Conservation (phyloP, 2,329 filamentous ascomycete species). For the Neocatenulostroma microsporum region DNA sequence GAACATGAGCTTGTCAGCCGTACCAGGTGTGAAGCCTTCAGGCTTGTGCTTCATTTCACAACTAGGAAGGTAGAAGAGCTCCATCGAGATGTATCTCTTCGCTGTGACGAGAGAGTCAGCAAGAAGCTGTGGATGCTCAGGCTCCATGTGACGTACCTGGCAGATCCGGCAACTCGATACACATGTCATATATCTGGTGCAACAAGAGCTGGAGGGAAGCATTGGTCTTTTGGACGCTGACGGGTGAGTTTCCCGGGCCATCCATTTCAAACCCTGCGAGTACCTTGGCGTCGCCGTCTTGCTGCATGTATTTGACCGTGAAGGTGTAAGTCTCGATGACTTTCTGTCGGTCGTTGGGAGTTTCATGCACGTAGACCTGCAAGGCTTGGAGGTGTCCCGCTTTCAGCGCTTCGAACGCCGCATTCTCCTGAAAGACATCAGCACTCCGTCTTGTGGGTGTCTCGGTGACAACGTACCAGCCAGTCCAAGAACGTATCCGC, state of each 20-base stretch:
- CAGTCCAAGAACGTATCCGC: conserved; percentile 41
- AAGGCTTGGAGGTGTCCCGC: conserved; percentile 37
- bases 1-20: conserved; percentile 29
- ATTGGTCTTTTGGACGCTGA: conserved; percentile 35
- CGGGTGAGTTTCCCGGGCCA: conserved; percentile 23
- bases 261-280: conserved; percentile 22
- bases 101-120: conserved; percentile 16
- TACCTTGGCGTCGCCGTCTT: conserved; percentile 8
- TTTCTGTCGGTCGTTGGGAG: conserved; percentile 25
- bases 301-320: conserved; percentile 36
- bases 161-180: conserved; percentile 34
- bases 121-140: no score
- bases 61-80: conserved; percentile 39
- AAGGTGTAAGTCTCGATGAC: conserved; percentile 47
- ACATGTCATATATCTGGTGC: conserved; percentile 33
- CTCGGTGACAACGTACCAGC: conserved; percentile 32
- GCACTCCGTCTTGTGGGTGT: no score
- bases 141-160: no score
- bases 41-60: conserved; percentile 35
- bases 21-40: conserved; percentile 32
- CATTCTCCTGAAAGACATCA: conserved; percentile 39
- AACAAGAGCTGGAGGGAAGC: conserved; percentile 38
- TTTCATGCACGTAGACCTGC: conserved; percentile 40
- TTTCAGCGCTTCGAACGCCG: conserved; percentile 41
- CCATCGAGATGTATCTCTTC: conserved; percentile 36